These are phyloP conservation scores for Scenedesmus sp. DNA, from an alignment of 163 green algal genomes.

Conservation along the genomic window DNA sequence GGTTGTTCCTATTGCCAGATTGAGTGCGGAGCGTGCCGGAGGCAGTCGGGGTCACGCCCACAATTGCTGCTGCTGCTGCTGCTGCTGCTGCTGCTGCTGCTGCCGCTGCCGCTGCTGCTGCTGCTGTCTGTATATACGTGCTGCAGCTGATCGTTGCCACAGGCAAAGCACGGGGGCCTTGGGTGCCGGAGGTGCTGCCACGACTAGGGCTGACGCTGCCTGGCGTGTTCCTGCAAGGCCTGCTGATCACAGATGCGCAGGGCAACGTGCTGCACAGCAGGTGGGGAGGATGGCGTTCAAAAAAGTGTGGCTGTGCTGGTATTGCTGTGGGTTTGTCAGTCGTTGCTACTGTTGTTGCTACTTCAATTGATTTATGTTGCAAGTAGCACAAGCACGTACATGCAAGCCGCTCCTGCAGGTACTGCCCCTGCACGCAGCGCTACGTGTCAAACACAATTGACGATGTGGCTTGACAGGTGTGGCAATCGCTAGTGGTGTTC, in stretches of 20 bases:
- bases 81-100: neutral
- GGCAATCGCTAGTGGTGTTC: too few relatives aligned
- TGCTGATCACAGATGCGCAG: slow-evolving; percentile 60
- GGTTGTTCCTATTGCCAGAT: too few relatives aligned
- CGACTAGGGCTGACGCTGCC: slow-evolving; percentile 58
- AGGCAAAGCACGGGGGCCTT: slow-evolving; percentile 74
- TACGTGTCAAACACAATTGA: too few relatives aligned
- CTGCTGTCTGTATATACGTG: neutral
- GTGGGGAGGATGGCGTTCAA: neutral
- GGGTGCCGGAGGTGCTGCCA: slow-evolving; percentile 61
- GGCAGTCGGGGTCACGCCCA: too few relatives aligned
- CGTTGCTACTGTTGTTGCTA: too few relatives aligned
- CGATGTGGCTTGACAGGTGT: too few relatives aligned
- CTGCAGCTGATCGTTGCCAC: slow-evolving; percentile 74
- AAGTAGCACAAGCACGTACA: too few relatives aligned
- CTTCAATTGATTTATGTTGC: too few relatives aligned
- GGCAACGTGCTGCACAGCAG: slow-evolving; percentile 57
- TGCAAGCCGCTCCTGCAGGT: too few relatives aligned
- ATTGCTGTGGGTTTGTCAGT: neutral
- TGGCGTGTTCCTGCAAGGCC: slow-evolving; percentile 71
- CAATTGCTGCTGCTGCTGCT: neutral
- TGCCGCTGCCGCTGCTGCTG: neutral
- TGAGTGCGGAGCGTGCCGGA: too few relatives aligned
- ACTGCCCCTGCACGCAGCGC: too few relatives aligned
- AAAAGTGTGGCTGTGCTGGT: neutral